These are phyloP conservation scores for Phialemoniopsis sp. DNA, from an alignment of 2,329 filamentous ascomycete genomes.

Conservation along the genomic window DNA sequence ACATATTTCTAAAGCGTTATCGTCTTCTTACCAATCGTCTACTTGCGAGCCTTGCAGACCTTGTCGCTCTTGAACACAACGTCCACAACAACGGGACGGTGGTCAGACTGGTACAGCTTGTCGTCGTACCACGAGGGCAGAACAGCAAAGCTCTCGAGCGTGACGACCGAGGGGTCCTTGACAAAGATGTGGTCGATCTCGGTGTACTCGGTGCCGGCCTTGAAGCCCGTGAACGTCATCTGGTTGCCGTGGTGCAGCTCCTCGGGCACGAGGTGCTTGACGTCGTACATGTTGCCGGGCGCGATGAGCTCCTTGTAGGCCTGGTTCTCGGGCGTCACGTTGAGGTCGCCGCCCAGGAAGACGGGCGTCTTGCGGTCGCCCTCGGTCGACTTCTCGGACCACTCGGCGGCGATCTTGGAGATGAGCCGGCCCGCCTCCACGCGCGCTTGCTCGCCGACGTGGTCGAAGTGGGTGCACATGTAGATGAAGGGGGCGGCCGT, in stretches of 20 bases:
- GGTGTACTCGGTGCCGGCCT: conserved; percentile 12
- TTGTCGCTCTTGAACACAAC: conserved; percentile 7
- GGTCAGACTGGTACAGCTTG: conserved; percentile 24
- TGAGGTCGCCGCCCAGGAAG: conserved; percentile 26
- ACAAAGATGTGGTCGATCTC: conserved; percentile 26
- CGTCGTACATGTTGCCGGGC: conserved; percentile 15
- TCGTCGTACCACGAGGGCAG: conserved; percentile 18
- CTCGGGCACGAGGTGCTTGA: conserved; percentile 14
- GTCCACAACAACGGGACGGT: conserved; percentile 24
- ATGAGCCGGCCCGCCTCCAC: conserved; percentile 34
- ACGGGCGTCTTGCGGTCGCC: conserved; percentile 11
- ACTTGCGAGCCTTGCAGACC: no score
- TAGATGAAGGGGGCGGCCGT: conserved; percentile 34
- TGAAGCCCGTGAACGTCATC: conserved; percentile 24
- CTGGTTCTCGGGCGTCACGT: conserved; percentile 19
- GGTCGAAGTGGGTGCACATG: conserved; percentile 50
- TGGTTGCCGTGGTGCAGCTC: conserved; percentile 16
- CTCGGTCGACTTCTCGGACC: conserved; percentile 8
- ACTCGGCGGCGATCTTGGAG: conserved; percentile 21
- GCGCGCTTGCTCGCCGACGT: conserved; percentile 35
- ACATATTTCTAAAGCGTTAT: no score
- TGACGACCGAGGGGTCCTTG: conserved; percentile 12
- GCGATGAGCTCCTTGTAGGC: conserved; percentile 18
- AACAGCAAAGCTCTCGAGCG: conserved; percentile 18
- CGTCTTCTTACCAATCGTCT: no score